Evolutionary conservation across 1,139 yeast genomes (phyloP), one percentile per base, ranked within the genome.

Genomic region (Diutina rugosa): DNA sequence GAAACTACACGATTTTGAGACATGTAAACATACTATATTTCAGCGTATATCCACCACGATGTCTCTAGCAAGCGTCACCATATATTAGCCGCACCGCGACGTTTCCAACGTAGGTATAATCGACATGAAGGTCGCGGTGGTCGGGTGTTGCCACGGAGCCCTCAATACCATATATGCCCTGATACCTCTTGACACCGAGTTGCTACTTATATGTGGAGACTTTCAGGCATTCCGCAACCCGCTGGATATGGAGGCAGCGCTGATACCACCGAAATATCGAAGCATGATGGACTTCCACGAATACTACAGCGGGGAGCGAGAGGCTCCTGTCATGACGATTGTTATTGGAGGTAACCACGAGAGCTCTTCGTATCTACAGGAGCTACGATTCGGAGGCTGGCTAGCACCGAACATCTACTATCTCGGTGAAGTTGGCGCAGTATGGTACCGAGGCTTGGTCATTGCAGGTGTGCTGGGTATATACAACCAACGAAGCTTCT

Each of bases 301-400:
- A 32, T 93, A 91, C 68, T 90, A 88, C 63, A 67, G 68, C 1
- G 93, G 95, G 0, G 61, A 62, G 16, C 72, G 70, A 55, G 67
- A 58, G 41, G 97, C 97, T 0, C 96, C 97, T 0, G 76, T 86
- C 2, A 69, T 83, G 51, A 93, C 99, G 0, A 63, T 93, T 0
- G 86, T 93, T 62, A 81, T 95, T 54, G 99, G 99, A 2, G 99
- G 99, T 0, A 93, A 93, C 69, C 99, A 93, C 65, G 99, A 93
- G 66, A 84, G 95, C 8, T 87, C 95, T 58, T 81, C 84, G 59
- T 89, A 87, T 67, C 65, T 93, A 61, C 77, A 81, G 62, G 91
- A 88, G 63, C 70, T 91, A 59, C 82, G 81, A 60, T 81, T 78
- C 65, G 99, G 99, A 10, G 99, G 99, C 0, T 95, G 95, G 90